Evolutionary conservation across 2,329 filamentous ascomycete genomes (phyloP), one percentile per base, ranked within the genome.

Genomic region (Teratosphaeriaceae sp.): DNA sequence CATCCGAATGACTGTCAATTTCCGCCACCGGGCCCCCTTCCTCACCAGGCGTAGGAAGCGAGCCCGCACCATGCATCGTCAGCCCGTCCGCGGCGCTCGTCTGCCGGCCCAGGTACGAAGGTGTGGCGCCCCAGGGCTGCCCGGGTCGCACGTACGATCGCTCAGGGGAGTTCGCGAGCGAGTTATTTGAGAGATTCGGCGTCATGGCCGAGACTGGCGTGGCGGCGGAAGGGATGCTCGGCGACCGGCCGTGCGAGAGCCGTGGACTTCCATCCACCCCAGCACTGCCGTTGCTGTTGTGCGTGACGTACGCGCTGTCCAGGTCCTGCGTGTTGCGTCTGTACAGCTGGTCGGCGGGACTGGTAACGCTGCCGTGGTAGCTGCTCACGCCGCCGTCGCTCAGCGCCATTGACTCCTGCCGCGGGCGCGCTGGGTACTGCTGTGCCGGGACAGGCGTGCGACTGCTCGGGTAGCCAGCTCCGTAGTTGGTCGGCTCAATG

Each of bases 41-140:
- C 38, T 44, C 31, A 30, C 27, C 27, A 11, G 5, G 12, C 24
- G 16, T 18, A 5, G 8, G 19, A 18, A 15, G 3, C 19, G 3
- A 7, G 7, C 4, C 35, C 11, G 54, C 57, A 7, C 69, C 70
- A 42, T 71, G 69, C 70, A 73, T 73, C 2, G 67, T 71, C 39
- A 68, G 35, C 20, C 69, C 64, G 43, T 68, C 64, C 3, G 55
- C 61, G 21, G 67, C 64, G 43, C 65, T 69, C 47, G 64, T 59
- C 53, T 72, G 69, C 31, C 69, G 54, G 2, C 65, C 63, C 21
- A 71, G 49, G 46, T 71, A 72, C 3, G 61, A 66, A 3, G 65
- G 64, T 19, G 67, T 70, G 3, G 53, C 46, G 13, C 48, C 51
- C 26, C 47, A 68, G 1, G 58, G 42, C 1, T 55, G 45, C 1